Evolutionary conservation across 768 basidiomycete genomes (phyloP).

Genomic region (Paxillus rubicundulus): DNA sequence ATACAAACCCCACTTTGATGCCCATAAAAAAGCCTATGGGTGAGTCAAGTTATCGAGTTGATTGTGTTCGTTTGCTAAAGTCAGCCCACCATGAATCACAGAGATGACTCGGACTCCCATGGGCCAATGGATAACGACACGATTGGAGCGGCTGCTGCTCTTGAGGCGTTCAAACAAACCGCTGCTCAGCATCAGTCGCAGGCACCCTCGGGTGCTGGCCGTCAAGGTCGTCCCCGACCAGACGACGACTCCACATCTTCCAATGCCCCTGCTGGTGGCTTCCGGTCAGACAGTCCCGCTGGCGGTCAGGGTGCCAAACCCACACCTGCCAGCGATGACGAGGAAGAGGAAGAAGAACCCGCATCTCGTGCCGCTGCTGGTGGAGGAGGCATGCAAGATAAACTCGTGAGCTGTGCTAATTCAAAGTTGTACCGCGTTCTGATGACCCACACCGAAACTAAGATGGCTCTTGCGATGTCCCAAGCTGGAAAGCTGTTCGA

Average conservation of each 20-base stretch:
- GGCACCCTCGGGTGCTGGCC: neutral
- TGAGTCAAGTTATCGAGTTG: conserved; percentile 7
- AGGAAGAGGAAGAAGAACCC: conserved; percentile 11
- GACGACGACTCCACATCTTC: too few species aligned
- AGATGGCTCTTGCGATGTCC: conserved; percentile 32
- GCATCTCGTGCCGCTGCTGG: conserved; percentile 7
- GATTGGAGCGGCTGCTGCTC: conserved; percentile 30
- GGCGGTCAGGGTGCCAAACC: neutral
- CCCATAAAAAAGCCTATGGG: conserved; percentile 33
- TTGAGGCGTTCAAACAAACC: conserved; percentile 31
- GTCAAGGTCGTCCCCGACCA: too few species aligned
- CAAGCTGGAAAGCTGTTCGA: conserved; percentile 32
- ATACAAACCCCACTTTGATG: conserved; percentile 21
- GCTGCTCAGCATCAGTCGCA: conserved; percentile 6
- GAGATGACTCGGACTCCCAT: conserved; percentile 11
- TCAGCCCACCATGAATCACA: neutral
- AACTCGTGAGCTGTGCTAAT: conserved; percentile 20
- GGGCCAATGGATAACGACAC: conserved; percentile 26
- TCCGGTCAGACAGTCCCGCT: too few species aligned
- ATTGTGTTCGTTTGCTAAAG: neutral
- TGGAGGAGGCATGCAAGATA: conserved; percentile 26
- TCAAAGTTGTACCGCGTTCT: neutral
- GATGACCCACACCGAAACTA: neutral
- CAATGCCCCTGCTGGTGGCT: too few species aligned
- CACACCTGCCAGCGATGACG: neutral